Base-by-base conservation (phyloP, 163 green algal species). In the Scenedesmus sp. region DNA sequence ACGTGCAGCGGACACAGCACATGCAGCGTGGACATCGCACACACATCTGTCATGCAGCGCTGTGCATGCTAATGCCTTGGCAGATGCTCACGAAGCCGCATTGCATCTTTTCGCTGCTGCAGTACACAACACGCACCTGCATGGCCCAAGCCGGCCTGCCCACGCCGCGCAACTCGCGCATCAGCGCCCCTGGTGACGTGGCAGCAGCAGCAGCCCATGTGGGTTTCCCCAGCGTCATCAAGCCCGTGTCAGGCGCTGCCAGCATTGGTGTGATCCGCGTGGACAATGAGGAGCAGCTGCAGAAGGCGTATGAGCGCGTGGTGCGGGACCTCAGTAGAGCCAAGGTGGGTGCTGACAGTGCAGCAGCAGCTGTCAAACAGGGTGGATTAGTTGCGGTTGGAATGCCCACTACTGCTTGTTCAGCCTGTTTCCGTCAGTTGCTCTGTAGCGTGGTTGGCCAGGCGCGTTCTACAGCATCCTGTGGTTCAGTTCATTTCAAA, bases 201-300 rank as follows among this genome's bases (percentile, higher is more conserved):
- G 46, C 93, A 34, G 90, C 86, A 18, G 97, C 97, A 1, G 95
- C 93, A 8, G 92, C 94, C 2, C 92, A 97, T 67, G 97, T 99
- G 18, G 96, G 96, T 83, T 99, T 98, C 94, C 97, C 97, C 16
- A 94, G 96, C n/a, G 97, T 99, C 13, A 98, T 99, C 95, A 99
- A 99, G 94, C 97, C 97, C 87, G 97, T 99, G 57, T 92, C 90
- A 60, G 90, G 89, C 81, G 97, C 97, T 1, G 97, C 97, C 12
- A 98, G 96, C 67, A 97, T 99, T 84, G 97, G 97, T 10, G 97
- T 99, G 46, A 96, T 99, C 20, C 95, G 97, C 16, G 96, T 98
- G 87, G 95, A 99, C 90, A 90, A 95, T 87, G 77, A 93, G 90
- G 95, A 95, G 56, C 83, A 96, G 66, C 94, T 99, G 64, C 79